Percentiles rank a stretch among this genome's conserved stretches.
These are phyloP conservation scores for Ceratonia siliqua DNA, from an alignment of 306 rosid species.

Conservation along the genomic window DNA sequence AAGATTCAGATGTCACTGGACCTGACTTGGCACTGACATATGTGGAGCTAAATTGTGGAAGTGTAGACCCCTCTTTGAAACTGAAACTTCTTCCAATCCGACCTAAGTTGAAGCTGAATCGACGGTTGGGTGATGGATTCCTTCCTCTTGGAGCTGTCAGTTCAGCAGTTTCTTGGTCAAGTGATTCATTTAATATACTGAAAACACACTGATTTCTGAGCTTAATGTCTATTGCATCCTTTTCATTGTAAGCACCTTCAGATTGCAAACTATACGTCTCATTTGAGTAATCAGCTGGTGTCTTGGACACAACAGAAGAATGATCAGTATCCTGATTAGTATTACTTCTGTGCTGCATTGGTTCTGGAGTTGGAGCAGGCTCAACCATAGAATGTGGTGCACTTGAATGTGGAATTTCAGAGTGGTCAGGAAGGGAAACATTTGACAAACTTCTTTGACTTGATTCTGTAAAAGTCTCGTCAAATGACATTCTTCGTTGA, in stretches of 20 bases:
- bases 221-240: constrained; percentile 30
- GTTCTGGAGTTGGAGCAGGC: constrained; percentile 30
- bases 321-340: constrained; percentile 31
- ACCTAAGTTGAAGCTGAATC: constrained; percentile 89
- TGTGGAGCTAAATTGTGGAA: constrained; percentile 56
- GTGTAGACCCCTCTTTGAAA: constrained; percentile 70
- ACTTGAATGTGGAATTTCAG: constrained; percentile 55
- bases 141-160: constrained; percentile 48
- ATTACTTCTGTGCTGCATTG: constrained; percentile 27
- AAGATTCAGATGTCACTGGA: constrained; percentile 66
- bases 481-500: constrained; percentile 45
- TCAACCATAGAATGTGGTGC: constrained; percentile 41
- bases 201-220: constrained; percentile 35
- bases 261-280: constrained; percentile 40
- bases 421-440: constrained; percentile 48
- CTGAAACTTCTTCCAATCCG: constrained; percentile 90
- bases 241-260: constrained; percentile 32
- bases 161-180: constrained; percentile 60
- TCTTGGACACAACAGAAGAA: constrained; percentile 41
- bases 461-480: constrained; percentile 47
- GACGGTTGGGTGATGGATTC: constrained; percentile 65
- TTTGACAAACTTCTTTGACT: constrained; percentile 53
- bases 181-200: constrained; percentile 34
- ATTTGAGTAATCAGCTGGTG: constrained; percentile 30
- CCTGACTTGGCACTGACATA: constrained; percentile 65